Conservation (phyloP, 2,329 filamentous ascomycete genomes). For the Amauroascus niger region DNA sequence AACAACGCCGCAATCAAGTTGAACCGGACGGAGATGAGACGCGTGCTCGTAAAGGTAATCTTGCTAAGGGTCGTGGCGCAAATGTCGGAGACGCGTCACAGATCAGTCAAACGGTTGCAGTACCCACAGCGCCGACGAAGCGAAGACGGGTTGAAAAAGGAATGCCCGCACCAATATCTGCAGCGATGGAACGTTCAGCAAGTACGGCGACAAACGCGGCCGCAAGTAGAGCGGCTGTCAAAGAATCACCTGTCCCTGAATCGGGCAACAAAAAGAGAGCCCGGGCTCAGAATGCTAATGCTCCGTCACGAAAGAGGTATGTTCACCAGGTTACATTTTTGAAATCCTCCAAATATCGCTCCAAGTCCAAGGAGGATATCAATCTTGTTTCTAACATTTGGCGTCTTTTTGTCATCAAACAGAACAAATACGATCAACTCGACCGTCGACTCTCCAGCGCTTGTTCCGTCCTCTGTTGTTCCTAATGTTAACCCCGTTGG, state of each 20-base stretch:
- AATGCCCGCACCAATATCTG: slow-evolving; percentile 22
- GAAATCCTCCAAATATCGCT: slow-evolving; percentile 2
- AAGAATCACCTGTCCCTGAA: slow-evolving; percentile 63
- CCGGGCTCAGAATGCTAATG: slow-evolving; percentile 60
- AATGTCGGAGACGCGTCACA: slow-evolving; percentile 2
- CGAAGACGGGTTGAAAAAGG: slow-evolving; percentile 71
- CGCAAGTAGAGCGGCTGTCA: slow-evolving; percentile 30
- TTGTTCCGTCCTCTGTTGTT: slow-evolving; percentile 66
- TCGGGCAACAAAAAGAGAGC: slow-evolving; percentile 60
- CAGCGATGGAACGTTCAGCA: slow-evolving; percentile 34
- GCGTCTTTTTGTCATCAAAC: slow-evolving; percentile 11
- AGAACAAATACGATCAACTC: slow-evolving; percentile 42
- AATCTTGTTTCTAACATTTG: slow-evolving; percentile 4
- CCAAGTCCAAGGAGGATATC: slow-evolving; percentile 1
- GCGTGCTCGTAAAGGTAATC: slow-evolving; percentile 46
- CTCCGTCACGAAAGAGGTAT: slow-evolving; percentile 63
- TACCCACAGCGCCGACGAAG: slow-evolving; percentile 49
- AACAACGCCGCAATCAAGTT: slow-evolving; percentile 61
- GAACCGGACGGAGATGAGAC: slow-evolving; percentile 73
- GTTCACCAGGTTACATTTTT: slow-evolving; percentile 21
- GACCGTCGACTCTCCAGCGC: slow-evolving; percentile 55
- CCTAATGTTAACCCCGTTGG: slow-evolving; percentile 48
- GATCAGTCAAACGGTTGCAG: slow-evolving; percentile 2
- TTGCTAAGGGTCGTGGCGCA: slow-evolving; percentile 39
- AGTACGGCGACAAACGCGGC: slow-evolving; percentile 28